Base-by-base conservation (phyloP, 108 stramenopile genomes). In the Nitzschia palea region DNA sequence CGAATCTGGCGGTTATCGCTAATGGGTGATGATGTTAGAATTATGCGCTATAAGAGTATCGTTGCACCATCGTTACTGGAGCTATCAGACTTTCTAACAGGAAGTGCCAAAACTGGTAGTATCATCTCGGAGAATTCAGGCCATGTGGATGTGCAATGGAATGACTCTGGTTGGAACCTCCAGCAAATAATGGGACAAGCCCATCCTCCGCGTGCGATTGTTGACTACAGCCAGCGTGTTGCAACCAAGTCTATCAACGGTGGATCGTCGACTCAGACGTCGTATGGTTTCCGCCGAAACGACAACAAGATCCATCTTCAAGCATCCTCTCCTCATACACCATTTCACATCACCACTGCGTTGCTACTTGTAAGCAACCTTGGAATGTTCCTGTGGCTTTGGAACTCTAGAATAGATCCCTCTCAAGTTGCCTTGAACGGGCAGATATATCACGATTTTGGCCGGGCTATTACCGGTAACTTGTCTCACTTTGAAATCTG, bases 401-500 rank as follows among this genome's bases (percentile, higher is more conserved):
- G 89, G 89, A 83, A 91, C 43, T 47, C 68, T 22, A 77, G 78
- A 5, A 56, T 89, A 27, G 42, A 65, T 48, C 80, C 86, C 0
- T 44, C 67, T 0, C 57, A 22, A 1, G 86, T 94, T 0, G 72
- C 73, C 40, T 52, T 83, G 15, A 43, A 73, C 44, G 62, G 60
- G 9, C 36, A 57, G 14, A 35, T 65, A 15, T 32, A 45, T 22
- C 61, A 51, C 36, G 86, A 94, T 74, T 81, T 78, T 67, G 88
- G 88, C 69, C 44, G 89, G 35, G 48, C 67, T 9, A 66, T 91
- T 22, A 64, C 87, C 0, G 89, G 89, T 22, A 81, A 85, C 18
- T 76, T 83, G 12, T 88, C 89, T 0, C 93, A 94, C 52, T 94
- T 94, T 75, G 93, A 94, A 67, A 58, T 77, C 10, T 76, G 90